Conservation (phyloP, 78 protist species). For the Polysphondylium violaceum region DNA sequence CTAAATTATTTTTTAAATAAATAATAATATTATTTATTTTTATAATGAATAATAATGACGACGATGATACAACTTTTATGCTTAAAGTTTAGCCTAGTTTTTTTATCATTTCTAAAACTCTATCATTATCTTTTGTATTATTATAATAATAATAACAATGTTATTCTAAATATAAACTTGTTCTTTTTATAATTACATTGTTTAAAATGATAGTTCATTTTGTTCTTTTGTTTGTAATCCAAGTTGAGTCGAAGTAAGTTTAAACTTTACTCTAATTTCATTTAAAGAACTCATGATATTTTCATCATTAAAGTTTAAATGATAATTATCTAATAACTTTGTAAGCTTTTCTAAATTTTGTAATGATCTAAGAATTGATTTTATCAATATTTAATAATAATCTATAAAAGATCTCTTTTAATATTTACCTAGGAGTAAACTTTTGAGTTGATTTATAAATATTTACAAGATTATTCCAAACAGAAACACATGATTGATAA, state of each 20-base stretch:
- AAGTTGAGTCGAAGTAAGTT: constrained; percentile 38
- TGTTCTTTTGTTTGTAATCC: constrained; percentile 62
- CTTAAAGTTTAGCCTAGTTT: too few species aligned
- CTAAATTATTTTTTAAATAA: too few species aligned
- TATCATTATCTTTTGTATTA: too few species aligned
- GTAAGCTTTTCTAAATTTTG: constrained; percentile 42
- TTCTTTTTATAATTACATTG: neutral
- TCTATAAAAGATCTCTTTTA: neutral
- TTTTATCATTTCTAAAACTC: too few species aligned
- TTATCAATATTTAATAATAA: neutral
- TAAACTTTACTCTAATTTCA: constrained; percentile 56
- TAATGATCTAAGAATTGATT: constrained; percentile 22
- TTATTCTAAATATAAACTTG: too few species aligned
- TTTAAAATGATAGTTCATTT: constrained; percentile 53
- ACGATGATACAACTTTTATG: too few species aligned
- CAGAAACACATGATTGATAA: constrained; percentile 53
- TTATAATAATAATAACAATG: too few species aligned
- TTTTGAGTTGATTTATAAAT: constrained; percentile 16
- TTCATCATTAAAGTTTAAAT: constrained; percentile 61
- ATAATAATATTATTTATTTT: too few species aligned
- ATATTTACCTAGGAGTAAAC: constrained; percentile 39
- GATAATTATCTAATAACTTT: constrained; percentile 47
- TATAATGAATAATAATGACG: too few species aligned
- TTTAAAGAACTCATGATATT: constrained; percentile 21
- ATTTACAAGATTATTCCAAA: constrained; percentile 43